Conservation (phyloP, 371 early-diverging fungal genomes). For the Mortierella sp. region DNA sequence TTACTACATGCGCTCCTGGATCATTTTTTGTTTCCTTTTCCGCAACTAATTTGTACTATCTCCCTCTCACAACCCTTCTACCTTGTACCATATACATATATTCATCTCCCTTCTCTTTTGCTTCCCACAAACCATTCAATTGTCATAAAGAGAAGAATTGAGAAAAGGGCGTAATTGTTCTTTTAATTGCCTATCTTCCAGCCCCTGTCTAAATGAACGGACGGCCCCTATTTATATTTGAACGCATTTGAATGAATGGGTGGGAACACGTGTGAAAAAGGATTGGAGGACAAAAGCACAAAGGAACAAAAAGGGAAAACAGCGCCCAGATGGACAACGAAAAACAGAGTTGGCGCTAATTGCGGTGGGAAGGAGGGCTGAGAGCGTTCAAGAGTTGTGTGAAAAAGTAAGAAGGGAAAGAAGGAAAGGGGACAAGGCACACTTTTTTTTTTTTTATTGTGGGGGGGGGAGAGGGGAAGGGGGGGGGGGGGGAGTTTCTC, state of each 20-base stretch:
- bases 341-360: neutral
- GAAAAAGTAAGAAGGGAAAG: too few relatives aligned
- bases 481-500: too few relatives aligned
- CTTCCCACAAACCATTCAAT: neutral
- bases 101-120: neutral
- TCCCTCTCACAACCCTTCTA: neutral
- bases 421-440: too few relatives aligned
- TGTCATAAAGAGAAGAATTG: neutral
- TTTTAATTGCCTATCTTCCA: too few relatives aligned
- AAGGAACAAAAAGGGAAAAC: neutral
- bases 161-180: neutral
- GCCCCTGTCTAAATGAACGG: too few relatives aligned
- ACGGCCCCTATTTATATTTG: too few relatives aligned
- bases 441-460: too few relatives aligned
- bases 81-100: neutral
- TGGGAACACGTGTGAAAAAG: neutral
- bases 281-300: neutral
- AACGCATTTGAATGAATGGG: neutral
- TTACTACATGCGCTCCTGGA: neutral
- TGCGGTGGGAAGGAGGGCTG: neutral
- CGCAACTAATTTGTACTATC: neutral
- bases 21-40: neutral
- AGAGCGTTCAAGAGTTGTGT: neutral
- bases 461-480: too few relatives aligned
- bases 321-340: neutral